Conservation (phyloP, 83 land plant genomes). For the Larix sibirica region DNA sequence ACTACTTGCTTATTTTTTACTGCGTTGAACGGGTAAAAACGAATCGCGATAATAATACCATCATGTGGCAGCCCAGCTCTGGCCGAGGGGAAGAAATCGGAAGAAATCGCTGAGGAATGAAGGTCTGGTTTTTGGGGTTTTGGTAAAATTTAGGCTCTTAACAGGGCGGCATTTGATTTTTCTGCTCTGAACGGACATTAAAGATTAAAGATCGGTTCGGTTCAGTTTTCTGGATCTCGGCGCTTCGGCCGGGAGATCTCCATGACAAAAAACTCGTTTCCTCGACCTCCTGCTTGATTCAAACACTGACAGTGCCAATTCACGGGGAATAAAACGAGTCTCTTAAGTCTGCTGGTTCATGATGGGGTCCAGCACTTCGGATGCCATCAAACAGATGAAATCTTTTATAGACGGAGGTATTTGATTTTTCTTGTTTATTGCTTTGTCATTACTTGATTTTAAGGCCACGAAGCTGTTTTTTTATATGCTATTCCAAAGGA, state of each 20-base stretch:
- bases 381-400: constrained; percentile 9
- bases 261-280: neutral
- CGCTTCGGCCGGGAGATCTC: neutral
- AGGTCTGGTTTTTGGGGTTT: neutral
- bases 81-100: neutral
- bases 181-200: neutral
- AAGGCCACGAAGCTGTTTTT: neutral
- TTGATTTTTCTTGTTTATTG: neutral
- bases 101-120: neutral
- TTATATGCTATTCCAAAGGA: neutral
- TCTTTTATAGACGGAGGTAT: neutral
- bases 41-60: neutral
- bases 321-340: neutral
- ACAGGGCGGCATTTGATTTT: constrained; percentile 8
- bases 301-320: neutral
- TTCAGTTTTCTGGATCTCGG: constrained; percentile 4
- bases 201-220: neutral
- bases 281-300: neutral
- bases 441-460: too few relatives aligned
- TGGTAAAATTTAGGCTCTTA: neutral
- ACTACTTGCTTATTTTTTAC: neutral
- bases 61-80: neutral
- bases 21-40: too few relatives aligned
- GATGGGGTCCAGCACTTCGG: neutral
- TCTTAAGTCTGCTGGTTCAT: neutral